Base-by-base conservation (phyloP, 2,329 filamentous ascomycete genomes). In the Sporothrix schenckii region DNA sequence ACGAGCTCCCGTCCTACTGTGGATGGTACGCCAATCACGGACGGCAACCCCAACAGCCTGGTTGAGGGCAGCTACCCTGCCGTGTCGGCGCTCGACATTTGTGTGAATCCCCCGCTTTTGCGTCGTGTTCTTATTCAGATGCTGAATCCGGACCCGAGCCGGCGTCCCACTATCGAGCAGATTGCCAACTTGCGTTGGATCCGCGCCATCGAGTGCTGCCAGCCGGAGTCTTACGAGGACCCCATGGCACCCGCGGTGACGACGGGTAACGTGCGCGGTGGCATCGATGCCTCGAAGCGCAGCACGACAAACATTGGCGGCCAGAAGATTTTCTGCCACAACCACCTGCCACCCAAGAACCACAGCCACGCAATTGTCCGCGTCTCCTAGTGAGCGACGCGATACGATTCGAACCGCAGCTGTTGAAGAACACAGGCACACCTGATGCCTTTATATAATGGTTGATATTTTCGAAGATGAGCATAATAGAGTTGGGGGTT, bases 191-290 rank as follows among this genome's bases (percentile, higher is more conserved):
- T 91, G 75, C 84, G 89, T n/a, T 93, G 89, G 85, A 82, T 95
- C 75, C 90, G 87, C 81, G 86, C 85, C 68, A 87, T 93, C 53
- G 91, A 94, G 75, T 95, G 92, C 80, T 96, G 92, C 78, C 89
- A 92, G 75, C 80, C 88, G 4, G 91, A 94, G 75, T 86, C 83
- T 72, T 91, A 89, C 77, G 89, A 90, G 44, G 89, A 92, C 72
- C 85, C 86, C 6, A 80, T 66, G 53, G 47, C 66, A 13, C 70
- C 60, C 13, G 39, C 53, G 16, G 34, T 39, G 21, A 14, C 53
- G 30, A 9, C 50, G 1, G 52, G 27, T 24, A 30, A 44, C 1
- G 11, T 7, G n/a, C 65, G 30, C 83, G 68, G 47, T 82, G n/a
- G 82, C 30, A 89, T 91, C 71, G 89, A 92, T 74, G 87, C 86